Base-by-base conservation (phyloP, 345 rosid genomes). In the Luvunga scandens region DNA sequence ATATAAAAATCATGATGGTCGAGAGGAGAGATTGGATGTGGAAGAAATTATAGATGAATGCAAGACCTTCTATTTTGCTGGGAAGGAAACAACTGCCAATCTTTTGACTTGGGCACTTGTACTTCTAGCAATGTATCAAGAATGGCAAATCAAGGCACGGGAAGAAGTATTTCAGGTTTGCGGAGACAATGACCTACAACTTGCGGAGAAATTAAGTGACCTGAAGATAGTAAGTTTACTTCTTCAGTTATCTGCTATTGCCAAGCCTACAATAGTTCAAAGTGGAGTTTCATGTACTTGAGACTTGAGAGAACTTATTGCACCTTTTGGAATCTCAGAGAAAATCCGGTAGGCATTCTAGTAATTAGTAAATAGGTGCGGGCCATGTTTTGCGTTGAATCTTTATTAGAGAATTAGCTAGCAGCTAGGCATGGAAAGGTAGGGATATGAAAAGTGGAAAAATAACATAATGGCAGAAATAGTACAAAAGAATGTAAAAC, bases 51-150 rank as follows among this genome's bases (percentile, higher is more conserved):
- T 93, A 73, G 92, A 93, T 28, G 97, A 95, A 79, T 91, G 96
- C 88, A 91, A 95, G 80, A 93, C 96, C 7, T 91, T 95, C 79
- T 93, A 93, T 80, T 91, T 93, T 72, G 96, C 97, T 7, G 99
- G 96, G 38, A 93, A 93, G 39, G 97, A 95, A 80, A 95, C 98
- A 18, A 85, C 92, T 1, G 98, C 87, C 36, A 84, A 88, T 36
- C 90, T 89, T 42, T 79, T 95, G 82, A 89, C 93, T 7, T 92
- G 94, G 93, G 87, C 88, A 0, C 82, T 95, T 71, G 71, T 93
- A 0, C 91, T 89, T 28, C 79, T 95, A n/a, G 93, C 94, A n/a
- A 45, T 81, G 83, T 84, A 95, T 78, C 98, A 88, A 61, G 94
- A 93, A 42, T 95, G 99, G 97, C 94, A 95, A 81, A 64, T 63